Base-by-base conservation (phyloP, 1,284 basidiomycete genomes). In the Leccinum pachyderme region DNA sequence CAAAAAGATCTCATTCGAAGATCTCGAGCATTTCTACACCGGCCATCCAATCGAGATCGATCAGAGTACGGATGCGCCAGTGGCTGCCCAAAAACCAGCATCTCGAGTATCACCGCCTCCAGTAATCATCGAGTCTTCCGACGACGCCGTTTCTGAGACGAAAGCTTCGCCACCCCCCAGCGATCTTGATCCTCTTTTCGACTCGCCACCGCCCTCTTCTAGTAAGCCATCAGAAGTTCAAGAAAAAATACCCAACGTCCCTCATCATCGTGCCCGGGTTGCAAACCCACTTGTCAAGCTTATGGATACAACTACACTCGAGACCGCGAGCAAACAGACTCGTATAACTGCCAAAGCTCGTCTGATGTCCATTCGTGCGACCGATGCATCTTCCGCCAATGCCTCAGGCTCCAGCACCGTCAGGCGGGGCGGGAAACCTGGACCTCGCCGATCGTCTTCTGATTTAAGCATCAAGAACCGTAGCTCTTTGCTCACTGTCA, bases 221-320 rank as follows among this genome's bases (percentile, higher is more conserved):
- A 59, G 56, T 18, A 49, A 53, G 47, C 22, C 32, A 7, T 41
- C 46, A 5, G 58, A 63, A 51, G n/a, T 3, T 49, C 56, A 51
- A 25, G 39, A 22, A 18, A 48, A 13, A 28, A 56, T 52, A 2
- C 7, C 52, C 5, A 25, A 11, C 15, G 43, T 67, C 0, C 79
- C 81, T 35, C 66, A 70, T 2, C 83, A 83, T 63, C 77, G 77
- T 52, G 68, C 65, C 2, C 78, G 80, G 45, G 71, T 67, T 13
- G 73, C 75, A 8, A 82, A 83, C 27, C 81, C 85, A 18, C 73
- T 73, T 4, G 77, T 87, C 15, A 81, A 80, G 61, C 63, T 80
- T 52, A 66, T 77, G 5, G 79, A 83, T 50, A 66, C 76, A 43
- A 63, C 75, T n/a, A 51, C 59, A 12, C 22, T 18, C 11, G 67